phyloP scores from a whole-genome alignment of 805 yeast species.

The Kazachstania viticola region DNA sequence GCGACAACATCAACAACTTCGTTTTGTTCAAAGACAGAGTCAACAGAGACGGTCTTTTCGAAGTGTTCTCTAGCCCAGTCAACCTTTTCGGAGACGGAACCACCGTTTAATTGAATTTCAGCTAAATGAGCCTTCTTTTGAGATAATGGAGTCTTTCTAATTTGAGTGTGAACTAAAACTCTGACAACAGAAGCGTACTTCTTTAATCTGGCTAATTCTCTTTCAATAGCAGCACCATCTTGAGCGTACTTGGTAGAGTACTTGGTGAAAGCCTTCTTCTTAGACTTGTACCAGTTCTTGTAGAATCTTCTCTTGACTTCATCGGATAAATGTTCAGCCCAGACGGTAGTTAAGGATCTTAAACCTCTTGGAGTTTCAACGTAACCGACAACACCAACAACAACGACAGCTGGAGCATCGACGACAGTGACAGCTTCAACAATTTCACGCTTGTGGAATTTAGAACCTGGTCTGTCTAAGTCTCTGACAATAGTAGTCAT shows the following conservation, averaged over 20 bases:
- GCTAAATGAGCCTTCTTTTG: conserved; percentile 99
- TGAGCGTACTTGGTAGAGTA: conserved; percentile 97
- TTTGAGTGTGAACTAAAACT: conserved; percentile 98
- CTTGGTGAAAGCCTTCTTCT: conserved; percentile 99
- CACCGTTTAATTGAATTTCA: conserved; percentile 99
- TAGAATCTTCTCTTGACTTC: conserved; percentile 99
- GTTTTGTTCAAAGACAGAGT: conserved; percentile 95
- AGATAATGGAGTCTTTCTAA: conserved; percentile 96
- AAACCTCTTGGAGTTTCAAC: conserved; percentile 99
- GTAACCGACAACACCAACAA: conserved; percentile 99
- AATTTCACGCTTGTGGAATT: conserved; percentile 99
- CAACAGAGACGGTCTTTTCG: conserved; percentile 95
- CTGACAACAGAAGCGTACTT: conserved; percentile 98
- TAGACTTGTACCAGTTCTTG: conserved; percentile 99
- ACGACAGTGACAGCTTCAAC: conserved; percentile 99
- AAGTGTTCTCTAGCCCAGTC: conserved; percentile 98
- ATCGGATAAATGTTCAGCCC: conserved; percentile 99
- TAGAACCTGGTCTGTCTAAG: conserved; percentile 99
- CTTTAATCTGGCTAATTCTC: conserved; percentile 95
- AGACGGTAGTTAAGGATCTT: conserved; percentile 98
- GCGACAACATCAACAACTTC: conserved; percentile 98
- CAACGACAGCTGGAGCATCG: conserved; percentile 97
- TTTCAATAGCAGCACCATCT: conserved; percentile 78
- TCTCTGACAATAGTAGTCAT: conserved; percentile 99
- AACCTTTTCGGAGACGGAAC: conserved; percentile 94